Conservation (phyloP, 192 early-diverging fungal species). For the Coemansia asiatica region DNA sequence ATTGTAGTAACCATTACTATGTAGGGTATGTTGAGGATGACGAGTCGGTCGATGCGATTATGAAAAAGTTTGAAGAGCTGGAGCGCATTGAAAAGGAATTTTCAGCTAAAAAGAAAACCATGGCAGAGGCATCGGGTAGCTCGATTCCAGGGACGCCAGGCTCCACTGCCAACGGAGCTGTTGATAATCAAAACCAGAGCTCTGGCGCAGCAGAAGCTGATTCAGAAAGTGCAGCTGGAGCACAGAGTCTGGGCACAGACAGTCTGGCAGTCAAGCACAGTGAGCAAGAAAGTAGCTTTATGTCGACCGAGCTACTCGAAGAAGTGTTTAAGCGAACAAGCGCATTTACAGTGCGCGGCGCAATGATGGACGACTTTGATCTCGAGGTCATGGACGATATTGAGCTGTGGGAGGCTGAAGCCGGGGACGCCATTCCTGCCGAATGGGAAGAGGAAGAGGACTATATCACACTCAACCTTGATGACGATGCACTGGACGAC, state of each 20-base stretch:
- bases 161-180: conserved; percentile 1
- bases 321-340: conserved; percentile 90
- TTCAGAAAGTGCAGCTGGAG: neutral
- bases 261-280: neutral
- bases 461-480: conserved; percentile 58
- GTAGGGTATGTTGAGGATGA: conserved; percentile 97
- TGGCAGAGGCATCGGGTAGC: conserved; percentile 11
- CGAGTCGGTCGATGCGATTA: conserved; percentile 94
- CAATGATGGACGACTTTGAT: conserved; percentile 51
- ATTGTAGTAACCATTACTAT: conserved; percentile 64
- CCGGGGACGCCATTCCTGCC: conserved; percentile 67
- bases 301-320: conserved; percentile 79
- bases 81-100: conserved; percentile 86
- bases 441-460: conserved; percentile 81
- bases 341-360: conserved; percentile 67
- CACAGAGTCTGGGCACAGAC: neutral
- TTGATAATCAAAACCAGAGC: neutral
- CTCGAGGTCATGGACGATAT: conserved; percentile 58
- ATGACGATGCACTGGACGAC: conserved; percentile 80
- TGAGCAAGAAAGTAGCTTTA: conserved; percentile 28
- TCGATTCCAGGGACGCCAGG: conserved; percentile 14
- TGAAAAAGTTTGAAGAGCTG: conserved; percentile 97
- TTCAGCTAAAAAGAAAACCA: conserved; percentile 44
- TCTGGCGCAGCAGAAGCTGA: neutral
- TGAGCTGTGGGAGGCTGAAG: conserved; percentile 79